A percentile compares a stretch with the other conserved stretches of the same genome.
Evolutionary conservation across 106 monocot species (phyloP).

Genomic region (Allium sativum): DNA sequence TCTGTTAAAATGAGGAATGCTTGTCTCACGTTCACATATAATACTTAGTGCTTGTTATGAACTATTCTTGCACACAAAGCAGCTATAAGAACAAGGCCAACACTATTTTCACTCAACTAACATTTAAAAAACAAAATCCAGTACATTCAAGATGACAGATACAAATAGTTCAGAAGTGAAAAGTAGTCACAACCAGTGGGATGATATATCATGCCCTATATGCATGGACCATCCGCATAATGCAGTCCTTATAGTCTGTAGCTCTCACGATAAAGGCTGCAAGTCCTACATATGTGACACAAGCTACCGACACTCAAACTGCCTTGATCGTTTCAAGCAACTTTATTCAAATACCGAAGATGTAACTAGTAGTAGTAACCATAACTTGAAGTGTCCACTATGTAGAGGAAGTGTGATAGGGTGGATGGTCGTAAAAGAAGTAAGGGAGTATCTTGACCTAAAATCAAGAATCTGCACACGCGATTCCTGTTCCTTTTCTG

Average conservation of each 20-base stretch:
- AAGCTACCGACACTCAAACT: constrained; percentile 82
- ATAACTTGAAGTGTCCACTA: constrained; percentile 65
- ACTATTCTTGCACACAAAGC: no score
- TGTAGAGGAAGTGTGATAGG: constrained; percentile 67
- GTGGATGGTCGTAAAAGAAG: constrained; percentile 58
- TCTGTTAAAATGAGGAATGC: no score
- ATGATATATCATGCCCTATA: constrained; percentile 65
- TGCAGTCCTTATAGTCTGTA: constrained; percentile 68
- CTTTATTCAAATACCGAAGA: constrained; percentile 8
- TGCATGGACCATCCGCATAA: constrained; percentile 97
- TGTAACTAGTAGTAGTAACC: not conserved
- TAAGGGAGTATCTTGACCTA: constrained; percentile 59
- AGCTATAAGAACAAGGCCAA: no score
- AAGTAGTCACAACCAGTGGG: constrained; percentile 58
- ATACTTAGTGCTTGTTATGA: no score
- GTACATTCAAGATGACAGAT: constrained; percentile 35
- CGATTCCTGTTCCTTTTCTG: constrained; percentile 67
- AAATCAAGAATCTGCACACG: constrained; percentile 64
- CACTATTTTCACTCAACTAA: constrained; percentile 7
- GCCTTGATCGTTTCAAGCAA: constrained; percentile 68
- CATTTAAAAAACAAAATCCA: constrained; percentile 2
- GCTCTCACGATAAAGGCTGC: constrained; percentile 75
- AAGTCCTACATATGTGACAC: constrained; percentile 86
- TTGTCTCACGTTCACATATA: no score
- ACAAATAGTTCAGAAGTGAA: constrained; percentile 18